phyloP scores from a whole-genome alignment of 2,329 filamentous ascomycete genomes.

The Rutstroemia sp. region DNA sequence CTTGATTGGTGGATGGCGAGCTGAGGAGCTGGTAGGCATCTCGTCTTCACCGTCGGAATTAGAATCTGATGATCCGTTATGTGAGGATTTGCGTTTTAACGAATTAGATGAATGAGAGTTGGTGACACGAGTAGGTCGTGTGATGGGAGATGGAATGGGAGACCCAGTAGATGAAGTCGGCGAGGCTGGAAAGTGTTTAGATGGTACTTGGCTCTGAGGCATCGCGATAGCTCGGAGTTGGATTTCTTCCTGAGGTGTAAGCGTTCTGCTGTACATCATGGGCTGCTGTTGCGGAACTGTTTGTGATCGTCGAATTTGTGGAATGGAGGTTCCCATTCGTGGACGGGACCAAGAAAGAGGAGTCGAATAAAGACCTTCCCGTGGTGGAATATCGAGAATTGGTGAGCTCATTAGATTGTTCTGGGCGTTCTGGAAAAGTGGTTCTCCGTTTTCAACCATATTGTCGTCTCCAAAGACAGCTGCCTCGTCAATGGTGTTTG shows the following conservation, averaged over 20 bases:
- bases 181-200: constrained; percentile 31
- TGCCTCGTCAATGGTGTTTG: constrained; percentile 12
- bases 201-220: constrained; percentile 42
- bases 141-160: constrained; percentile 38
- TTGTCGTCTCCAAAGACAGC: constrained; percentile 23
- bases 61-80: constrained; percentile 15
- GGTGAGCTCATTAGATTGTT: constrained; percentile 7
- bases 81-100: constrained; percentile 30
- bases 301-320: background rate
- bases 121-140: constrained; percentile 33
- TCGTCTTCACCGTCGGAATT: constrained; percentile 39
- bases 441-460: constrained; percentile 17
- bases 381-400: constrained; percentile 7
- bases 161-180: constrained; percentile 43
- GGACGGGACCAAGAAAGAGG: constrained; percentile 24
- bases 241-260: constrained; percentile 21
- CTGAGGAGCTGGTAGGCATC: constrained; percentile 31
- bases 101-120: constrained; percentile 32
- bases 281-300: constrained; percentile 2
- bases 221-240: constrained; percentile 56
- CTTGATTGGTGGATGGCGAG: constrained; percentile 44
- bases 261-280: constrained; percentile 6
- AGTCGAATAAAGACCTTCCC: constrained; percentile 23
- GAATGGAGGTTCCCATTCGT: constrained; percentile 3
- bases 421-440: constrained; percentile 21